Percentiles rank a stretch among this genome's conserved stretches.
Conservation (phyloP, 257 asterid species). For the Leonotis leonurus region DNA sequence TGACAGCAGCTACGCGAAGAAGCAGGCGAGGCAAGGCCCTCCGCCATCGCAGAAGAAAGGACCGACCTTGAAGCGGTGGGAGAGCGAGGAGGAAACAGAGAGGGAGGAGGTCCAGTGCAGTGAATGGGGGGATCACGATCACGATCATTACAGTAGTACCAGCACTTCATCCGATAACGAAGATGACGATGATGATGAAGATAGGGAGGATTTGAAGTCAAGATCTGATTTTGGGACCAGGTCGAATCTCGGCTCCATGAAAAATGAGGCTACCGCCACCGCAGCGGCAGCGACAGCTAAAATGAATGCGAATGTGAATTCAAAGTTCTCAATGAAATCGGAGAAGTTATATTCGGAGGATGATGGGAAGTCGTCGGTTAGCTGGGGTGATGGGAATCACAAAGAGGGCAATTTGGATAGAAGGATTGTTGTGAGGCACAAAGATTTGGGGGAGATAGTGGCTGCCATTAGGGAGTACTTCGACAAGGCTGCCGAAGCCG, state of each 20-base stretch:
- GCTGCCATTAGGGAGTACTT: slow-evolving; percentile 77
- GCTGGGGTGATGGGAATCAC: slow-evolving; percentile 63
- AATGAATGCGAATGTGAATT: slow-evolving; percentile 19
- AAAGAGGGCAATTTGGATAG: slow-evolving; percentile 48
- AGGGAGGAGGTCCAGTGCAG: slow-evolving; percentile 97
- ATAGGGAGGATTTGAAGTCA: slow-evolving; percentile 42
- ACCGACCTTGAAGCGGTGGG: slow-evolving; percentile 40
- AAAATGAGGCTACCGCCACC: slow-evolving; percentile 22
- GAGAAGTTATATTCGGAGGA: slow-evolving; percentile 51
- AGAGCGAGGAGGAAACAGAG: slow-evolving; percentile 64
- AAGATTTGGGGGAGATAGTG: slow-evolving; percentile 79
- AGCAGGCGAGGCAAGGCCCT: slow-evolving; percentile 18
- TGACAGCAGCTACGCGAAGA: slow-evolving; percentile 18
- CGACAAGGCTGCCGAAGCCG: slow-evolving; percentile 83
- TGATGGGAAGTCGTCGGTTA: slow-evolving; percentile 56
- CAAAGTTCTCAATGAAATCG: slow-evolving; percentile 35
- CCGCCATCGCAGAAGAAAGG: slow-evolving; percentile 21
- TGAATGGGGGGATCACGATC: slow-evolving; percentile 95
- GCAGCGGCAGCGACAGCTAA: slow-evolving; percentile 2
- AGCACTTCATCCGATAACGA: slow-evolving; percentile 48
- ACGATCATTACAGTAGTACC: slow-evolving; percentile 57
- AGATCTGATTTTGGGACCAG: slow-evolving; percentile 50
- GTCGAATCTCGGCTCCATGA: slow-evolving; percentile 50
- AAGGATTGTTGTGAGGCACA: slow-evolving; percentile 81
- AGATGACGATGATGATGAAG: slow-evolving; percentile 42